Evolutionary conservation across 495 filamentous ascomycete species (phyloP), one percentile per base, ranked within the genome.

Genomic region (Aeminium ludgeri): DNA sequence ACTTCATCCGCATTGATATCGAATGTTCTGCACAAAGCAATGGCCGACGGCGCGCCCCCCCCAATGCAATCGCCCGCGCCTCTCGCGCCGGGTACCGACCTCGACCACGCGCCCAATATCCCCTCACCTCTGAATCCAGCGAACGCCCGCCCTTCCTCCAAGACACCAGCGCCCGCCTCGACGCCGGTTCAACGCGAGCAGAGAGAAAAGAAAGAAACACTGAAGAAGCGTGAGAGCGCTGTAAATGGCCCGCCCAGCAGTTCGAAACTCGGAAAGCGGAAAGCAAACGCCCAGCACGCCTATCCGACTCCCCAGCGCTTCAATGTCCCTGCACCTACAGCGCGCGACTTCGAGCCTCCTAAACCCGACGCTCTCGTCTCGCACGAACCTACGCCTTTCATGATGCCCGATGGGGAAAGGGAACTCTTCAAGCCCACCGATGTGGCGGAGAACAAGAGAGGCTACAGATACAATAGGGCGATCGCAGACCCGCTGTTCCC

Each of bases 401-500:
- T 54, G 30, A 56, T 59, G 30, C 59, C 60, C 12, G 54, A 62
- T 33, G 55, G 55, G 1, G 23, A 47, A 8, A 40, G 41, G 8
- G 54, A 64, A 36, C 44, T 64, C 6, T 56, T 50, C 47, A 62
- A 56, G 34, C 55, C 58, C 19, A 38, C 58, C 10, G 60, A 64
- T 39, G 55, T 60, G 44, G 81, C 89, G 31, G 80, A 74, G 46
- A 95, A 94, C 51, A 87, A 89, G 55, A 85, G 86, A 59, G 82
- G 75, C 31, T 96, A 82, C 49, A 78, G 82, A 29, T 99, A 96
- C 56, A 81, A 69, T 29, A 84, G 86, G 46, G 91, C 84, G 54
- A 84, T 95, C 44, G 82, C 85, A 38, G 89, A 95, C 50, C 78
- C 80, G 0, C 67, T 66, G 13, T 91, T 96, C 41, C 77, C 79